Base-by-base conservation (phyloP, 208 protist genomes). In the Hexamita inflata region DNA sequence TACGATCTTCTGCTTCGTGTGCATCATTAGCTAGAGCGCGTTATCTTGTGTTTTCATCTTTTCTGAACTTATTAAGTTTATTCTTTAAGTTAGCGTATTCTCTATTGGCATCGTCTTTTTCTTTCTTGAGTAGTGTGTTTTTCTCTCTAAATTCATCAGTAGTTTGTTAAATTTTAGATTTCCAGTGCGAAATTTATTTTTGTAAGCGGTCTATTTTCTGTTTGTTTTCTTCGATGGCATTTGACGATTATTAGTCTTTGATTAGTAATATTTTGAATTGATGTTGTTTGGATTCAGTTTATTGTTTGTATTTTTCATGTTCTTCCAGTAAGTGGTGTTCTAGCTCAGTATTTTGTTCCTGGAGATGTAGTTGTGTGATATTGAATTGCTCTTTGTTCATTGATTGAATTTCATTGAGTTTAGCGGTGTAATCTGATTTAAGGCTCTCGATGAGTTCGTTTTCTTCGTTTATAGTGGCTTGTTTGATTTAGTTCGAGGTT, bases 251-350 rank as follows among this genome's bases (percentile, higher is more conserved):
- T n/a, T 70, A 34, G 38, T 70, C 64, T 34, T 70, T 70, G 30
- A 70, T 4, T 7, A 70, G 38, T 11, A 70, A n/a, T 28, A 70
- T 45, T 34, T 70, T 70, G 38, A 70, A 70, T 34, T 70, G 64
- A 34, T 70, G 64, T n/a, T 70, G 64, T 34, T 70, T 70, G 11
- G 64, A 28, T 9, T 70, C 64, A 4, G 64, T 70, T 11, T 70
- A 11, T 45, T 15, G 11, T 11, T 38, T n/a, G 42, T 70, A 70
- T 19, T 70, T 70, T 49, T 70, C 64, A n/a, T 70, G 64, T 11
- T 7, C 9, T 11, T 70, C 64, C 11, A 70, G 64, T 11, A 70
- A 34, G n/a, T 70, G 64, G 30, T 34, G 64, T 45, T 70, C 64
- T n/a, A 70, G 38, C 24, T 70, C 64, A 4, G 64, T 32, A 34